Conservation (phyloP, 345 rosid species). For the Eucalyptus sideroxylon region DNA sequence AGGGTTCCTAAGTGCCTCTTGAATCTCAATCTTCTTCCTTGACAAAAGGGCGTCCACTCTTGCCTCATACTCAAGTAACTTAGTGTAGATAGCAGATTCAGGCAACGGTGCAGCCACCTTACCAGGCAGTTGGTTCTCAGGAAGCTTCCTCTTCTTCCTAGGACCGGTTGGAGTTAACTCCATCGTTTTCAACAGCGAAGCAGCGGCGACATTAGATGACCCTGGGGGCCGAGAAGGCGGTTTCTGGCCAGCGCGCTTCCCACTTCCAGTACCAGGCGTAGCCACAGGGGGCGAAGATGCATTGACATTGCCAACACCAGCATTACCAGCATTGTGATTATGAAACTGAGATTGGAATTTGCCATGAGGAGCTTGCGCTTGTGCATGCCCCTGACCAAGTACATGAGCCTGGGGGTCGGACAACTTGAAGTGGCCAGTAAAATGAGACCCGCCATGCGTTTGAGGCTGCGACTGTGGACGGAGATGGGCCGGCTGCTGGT, state of each 20-base stretch:
- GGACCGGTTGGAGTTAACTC: conserved; percentile 2
- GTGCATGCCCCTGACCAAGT: neutral
- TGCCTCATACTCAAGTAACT: conserved; percentile 6
- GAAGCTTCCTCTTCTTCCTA: conserved; percentile 2
- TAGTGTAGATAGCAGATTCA: conserved; percentile 4
- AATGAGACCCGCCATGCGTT: neutral
- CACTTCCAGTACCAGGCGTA: conserved; percentile 1
- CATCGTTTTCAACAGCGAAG: neutral
- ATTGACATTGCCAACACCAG: neutral
- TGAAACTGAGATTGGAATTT: conserved; percentile 4
- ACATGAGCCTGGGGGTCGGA: neutral
- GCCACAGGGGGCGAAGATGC: neutral
- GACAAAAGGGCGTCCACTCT: neutral
- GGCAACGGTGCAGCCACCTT: conserved; percentile 1
- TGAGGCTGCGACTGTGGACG: conserved; percentile 2
- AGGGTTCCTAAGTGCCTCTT: conserved; percentile 2
- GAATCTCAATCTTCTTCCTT: conserved; percentile 11
- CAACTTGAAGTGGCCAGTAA: conserved; percentile 10
- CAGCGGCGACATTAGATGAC: neutral
- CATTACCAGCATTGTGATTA: neutral
- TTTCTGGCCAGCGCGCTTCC: neutral
- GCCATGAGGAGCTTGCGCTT: neutral
- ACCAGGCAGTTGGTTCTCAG: conserved; percentile 1
- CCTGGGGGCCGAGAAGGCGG: conserved; percentile 1
- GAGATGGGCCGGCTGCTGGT: neutral